Conservation (phyloP, 1,284 basidiomycete species). For the Boletus subluridellus region DNA sequence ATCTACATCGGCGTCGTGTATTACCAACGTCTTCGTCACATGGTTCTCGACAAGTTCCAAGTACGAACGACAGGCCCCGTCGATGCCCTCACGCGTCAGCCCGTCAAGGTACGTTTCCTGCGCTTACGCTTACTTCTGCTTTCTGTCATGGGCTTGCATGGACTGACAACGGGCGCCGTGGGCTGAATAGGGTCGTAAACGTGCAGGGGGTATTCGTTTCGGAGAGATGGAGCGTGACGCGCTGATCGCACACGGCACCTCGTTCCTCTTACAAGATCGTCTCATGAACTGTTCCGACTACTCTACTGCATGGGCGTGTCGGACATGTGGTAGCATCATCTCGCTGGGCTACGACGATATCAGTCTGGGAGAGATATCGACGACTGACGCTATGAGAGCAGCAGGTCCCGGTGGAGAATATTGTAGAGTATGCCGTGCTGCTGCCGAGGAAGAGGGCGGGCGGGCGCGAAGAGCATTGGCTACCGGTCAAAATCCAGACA, state of each 20-base stretch:
- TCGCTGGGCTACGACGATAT: slow-evolving; percentile 91
- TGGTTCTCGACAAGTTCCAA: slow-evolving; percentile 99
- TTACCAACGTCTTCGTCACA: slow-evolving; percentile 98
- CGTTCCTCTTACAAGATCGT: slow-evolving; percentile 95
- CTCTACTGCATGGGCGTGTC: slow-evolving; percentile 97
- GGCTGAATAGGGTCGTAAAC: slow-evolving; percentile 82
- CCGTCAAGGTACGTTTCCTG: slow-evolving; percentile 76
- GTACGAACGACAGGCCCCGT: slow-evolving; percentile 97
- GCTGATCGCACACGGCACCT: slow-evolving; percentile 96
- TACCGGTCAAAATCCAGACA: slow-evolving; percentile 44
- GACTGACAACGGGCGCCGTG: slow-evolving; percentile 4
- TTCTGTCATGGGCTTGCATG: not conserved
- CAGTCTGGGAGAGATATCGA: slow-evolving; percentile 61
- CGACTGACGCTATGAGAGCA: slow-evolving; percentile 48
- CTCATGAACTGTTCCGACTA: slow-evolving; percentile 99
- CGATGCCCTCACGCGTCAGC: slow-evolving; percentile 92
- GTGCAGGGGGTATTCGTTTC: slow-evolving; percentile 98
- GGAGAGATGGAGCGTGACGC: slow-evolving; percentile 99
- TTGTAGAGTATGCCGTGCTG: slow-evolving; percentile 83
- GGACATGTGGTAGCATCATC: slow-evolving; percentile 92
- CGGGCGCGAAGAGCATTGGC: slow-evolving; percentile 52
- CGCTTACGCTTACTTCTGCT: not conserved
- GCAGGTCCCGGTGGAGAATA: slow-evolving; percentile 81
- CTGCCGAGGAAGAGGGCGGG: slow-evolving; percentile 60
- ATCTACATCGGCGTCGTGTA: slow-evolving; percentile 99